phyloP scores from a whole-genome alignment of 441 rosid genomes.

The Croton laevigatus region DNA sequence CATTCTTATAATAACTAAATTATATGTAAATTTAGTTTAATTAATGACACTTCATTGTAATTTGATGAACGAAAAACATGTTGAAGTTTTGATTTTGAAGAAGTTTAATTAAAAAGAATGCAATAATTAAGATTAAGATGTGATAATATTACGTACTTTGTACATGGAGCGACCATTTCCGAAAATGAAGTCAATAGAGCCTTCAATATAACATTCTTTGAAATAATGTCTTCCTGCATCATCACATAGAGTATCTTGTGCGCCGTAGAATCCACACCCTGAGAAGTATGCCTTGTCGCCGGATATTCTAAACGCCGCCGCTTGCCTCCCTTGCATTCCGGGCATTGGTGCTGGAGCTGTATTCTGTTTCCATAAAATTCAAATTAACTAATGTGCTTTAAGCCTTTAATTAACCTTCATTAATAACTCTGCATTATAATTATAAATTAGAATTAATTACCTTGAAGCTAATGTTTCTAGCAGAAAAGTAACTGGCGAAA shows the following conservation, averaged over 20 bases:
- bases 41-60: too few relatives aligned
- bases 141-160: constrained; percentile 39
- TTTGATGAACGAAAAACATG: too few relatives aligned
- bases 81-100: too few relatives aligned
- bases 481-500: constrained; percentile 77
- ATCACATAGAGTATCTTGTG: constrained; percentile 88
- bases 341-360: constrained; percentile 95
- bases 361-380: constrained; percentile 35
- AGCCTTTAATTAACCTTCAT: neutral
- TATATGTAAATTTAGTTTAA: too few relatives aligned
- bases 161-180: constrained; percentile 95
- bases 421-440: neutral
- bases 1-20: too few relatives aligned
- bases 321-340: constrained; percentile 94
- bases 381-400: neutral
- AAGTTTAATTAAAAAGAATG: too few relatives aligned
- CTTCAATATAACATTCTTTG: constrained; percentile 85
- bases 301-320: constrained; percentile 85
- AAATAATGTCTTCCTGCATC: constrained; percentile 97
- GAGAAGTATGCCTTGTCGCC: constrained; percentile 89
- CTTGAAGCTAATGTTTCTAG: constrained; percentile 87
- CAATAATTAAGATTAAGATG: too few relatives aligned
- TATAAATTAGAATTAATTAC: constrained; percentile 28
- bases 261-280: constrained; percentile 87
- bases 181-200: constrained; percentile 88